Evolutionary conservation across 1,139 yeast genomes (phyloP).

Genomic region (Blastobotrys buckinghamii): DNA sequence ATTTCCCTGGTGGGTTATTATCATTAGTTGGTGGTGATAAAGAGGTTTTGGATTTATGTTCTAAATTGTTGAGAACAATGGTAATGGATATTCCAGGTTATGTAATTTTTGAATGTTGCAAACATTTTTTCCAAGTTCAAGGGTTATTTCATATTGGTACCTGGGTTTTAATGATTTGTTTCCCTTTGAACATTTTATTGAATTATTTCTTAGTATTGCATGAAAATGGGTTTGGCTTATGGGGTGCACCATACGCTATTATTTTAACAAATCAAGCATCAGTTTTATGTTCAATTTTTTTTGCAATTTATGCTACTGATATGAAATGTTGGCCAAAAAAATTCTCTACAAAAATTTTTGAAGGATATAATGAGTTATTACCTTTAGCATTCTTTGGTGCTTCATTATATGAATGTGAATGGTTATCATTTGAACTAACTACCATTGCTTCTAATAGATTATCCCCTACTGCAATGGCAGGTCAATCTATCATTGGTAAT

Average conservation of each 20-base stretch:
- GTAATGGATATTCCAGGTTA: constrained; percentile 81
- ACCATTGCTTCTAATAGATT: constrained; percentile 68
- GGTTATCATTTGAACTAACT: constrained; percentile 75
- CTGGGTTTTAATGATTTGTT: constrained; percentile 64
- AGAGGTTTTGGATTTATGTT: constrained; percentile 59
- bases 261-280: constrained; percentile 59
- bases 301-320: constrained; percentile 54
- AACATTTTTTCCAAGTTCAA: constrained; percentile 83
- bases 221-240: constrained; percentile 51
- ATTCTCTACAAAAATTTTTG: constrained; percentile 36
- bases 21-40: constrained; percentile 47
- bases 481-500: constrained; percentile 83
- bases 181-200: constrained; percentile 67
- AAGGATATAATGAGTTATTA: constrained; percentile 59
- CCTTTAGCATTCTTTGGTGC: constrained; percentile 73
- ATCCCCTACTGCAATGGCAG: constrained; percentile 79
- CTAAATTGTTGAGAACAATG: constrained; percentile 57
- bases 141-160: constrained; percentile 91
- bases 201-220: constrained; percentile 79
- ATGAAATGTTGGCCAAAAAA: constrained; percentile 74
- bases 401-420: constrained; percentile 80
- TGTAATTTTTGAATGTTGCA: constrained; percentile 73
- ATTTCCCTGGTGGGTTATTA: constrained; percentile 53
- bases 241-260: constrained; percentile 67
- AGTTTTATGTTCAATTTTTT: constrained; percentile 45